These are phyloP conservation scores for Microthlaspi erraticum DNA, from an alignment of 345 rosid species.

Conservation along the genomic window DNA sequence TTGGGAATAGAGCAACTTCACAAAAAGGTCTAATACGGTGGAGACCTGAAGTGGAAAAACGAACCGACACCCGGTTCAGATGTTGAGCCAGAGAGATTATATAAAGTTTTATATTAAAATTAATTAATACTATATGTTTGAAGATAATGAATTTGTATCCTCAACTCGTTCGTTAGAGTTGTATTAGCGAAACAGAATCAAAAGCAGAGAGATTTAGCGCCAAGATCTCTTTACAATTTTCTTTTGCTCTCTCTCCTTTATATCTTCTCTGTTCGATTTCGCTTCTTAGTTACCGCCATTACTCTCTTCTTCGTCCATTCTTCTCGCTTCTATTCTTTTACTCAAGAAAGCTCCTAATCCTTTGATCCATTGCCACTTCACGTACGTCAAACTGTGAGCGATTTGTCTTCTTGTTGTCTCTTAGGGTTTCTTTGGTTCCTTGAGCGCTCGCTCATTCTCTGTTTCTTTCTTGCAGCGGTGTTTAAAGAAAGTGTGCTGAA, in stretches of 20 bases:
- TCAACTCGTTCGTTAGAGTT: background rate
- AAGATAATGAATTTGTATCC: too few relatives aligned
- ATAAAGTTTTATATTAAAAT: too few relatives aligned
- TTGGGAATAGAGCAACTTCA: background rate
- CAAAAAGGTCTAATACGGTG: background rate
- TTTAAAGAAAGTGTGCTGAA: background rate
- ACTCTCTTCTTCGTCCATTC: too few relatives aligned
- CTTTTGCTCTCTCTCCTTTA: background rate
- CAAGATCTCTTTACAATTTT: background rate
- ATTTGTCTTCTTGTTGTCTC: conserved; percentile 3
- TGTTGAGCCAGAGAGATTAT: background rate
- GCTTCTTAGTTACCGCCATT: background rate
- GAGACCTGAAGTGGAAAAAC: background rate
- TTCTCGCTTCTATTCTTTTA: background rate
- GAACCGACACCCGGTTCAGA: background rate
- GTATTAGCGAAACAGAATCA: background rate
- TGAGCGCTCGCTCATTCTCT: conserved; percentile 5
- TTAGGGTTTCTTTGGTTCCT: conserved; percentile 1
- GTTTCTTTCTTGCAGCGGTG: conserved; percentile 11
- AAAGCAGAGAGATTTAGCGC: background rate
- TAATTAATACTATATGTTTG: too few relatives aligned
- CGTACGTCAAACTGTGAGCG: background rate
- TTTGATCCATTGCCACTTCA: background rate
- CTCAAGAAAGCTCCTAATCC: background rate
- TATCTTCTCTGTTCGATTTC: background rate